Base-by-base conservation (phyloP, 1,284 basidiomycete species). In the Rhodotorula sp. region DNA sequence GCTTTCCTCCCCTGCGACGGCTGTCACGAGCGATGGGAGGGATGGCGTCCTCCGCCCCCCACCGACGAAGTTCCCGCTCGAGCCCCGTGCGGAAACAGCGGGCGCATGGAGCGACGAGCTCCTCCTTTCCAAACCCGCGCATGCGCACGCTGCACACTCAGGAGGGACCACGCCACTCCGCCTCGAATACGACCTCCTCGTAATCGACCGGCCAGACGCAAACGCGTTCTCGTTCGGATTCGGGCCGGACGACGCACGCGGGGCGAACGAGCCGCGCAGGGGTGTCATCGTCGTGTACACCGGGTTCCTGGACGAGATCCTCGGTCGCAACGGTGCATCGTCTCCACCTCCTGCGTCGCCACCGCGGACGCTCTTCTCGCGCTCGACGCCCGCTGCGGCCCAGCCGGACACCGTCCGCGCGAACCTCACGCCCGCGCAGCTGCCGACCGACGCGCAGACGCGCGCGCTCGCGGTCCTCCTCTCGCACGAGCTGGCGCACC, bases 151-250 rank as follows among this genome's bases (percentile, higher is more conserved):
- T 19, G 46, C 46, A n/a, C 50, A 32, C 46, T 32, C 44, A 21
- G 27, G n/a, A 50, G 36, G 13, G 21, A 36, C 46, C 36, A n/a
- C 61, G 29, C 34, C 48, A 51, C 62, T 76, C 37, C 50, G 44
- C 25, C 66, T 67, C n/a, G 71, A 69, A 27, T 78, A 79, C 57
- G 72, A 76, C 32, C 68, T 79, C 25, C 67, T 79, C 39, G 77
- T 79, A 21, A 67, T 79, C 37, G 79, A 79, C 27, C 61, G 73
- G 34, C 64, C 69, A 19, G 78, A 79, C 54, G 61, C 66, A 10
- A 79, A 79, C 46, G 78, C 79, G 3, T 79, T 79, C 66, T 68
- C 70, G 25, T 79, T 79, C 55, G 79, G 79, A 0, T 79, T 79
- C 39, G 69, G 66, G 2, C 73, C 73, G 25, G 75, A 75, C 21